Evolutionary conservation across 768 basidiomycete species (phyloP).

Genomic region (Macrolepiota fuliginosa): DNA sequence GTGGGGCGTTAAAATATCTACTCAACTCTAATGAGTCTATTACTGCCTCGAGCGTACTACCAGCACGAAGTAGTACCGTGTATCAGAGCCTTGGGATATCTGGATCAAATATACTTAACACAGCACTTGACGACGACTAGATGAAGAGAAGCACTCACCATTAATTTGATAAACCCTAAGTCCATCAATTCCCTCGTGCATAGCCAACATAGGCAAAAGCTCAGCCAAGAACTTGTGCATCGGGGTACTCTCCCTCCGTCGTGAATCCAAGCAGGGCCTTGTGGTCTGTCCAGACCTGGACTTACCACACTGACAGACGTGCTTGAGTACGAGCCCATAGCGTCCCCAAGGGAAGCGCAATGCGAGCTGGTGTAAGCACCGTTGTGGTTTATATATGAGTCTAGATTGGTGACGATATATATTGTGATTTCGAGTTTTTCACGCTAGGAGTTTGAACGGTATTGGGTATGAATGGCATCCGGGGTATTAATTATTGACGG

Average conservation of each 20-base stretch:
- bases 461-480: neutral
- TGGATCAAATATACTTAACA: neutral
- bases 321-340: neutral
- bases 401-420: slow-evolving; percentile 5
- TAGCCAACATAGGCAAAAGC: neutral
- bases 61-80: too few relatives aligned
- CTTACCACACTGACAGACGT: neutral
- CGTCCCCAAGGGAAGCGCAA: neutral
- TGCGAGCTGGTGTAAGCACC: neutral
- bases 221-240: neutral
- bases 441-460: neutral
- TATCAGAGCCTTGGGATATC: slow-evolving; percentile 8
- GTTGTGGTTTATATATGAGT: neutral
- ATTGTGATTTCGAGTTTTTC: slow-evolving; percentile 6
- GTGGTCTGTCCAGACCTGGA: neutral
- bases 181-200: neutral
- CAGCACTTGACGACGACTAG: neutral
- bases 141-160: neutral
- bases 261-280: too few relatives aligned
- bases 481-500: neutral
- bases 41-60: too few relatives aligned
- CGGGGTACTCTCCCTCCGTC: neutral
- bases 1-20: too few relatives aligned
- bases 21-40: too few relatives aligned
- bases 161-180: slow-evolving; percentile 1